Conservation (phyloP, 805 yeast genomes). For the Candida loeiensis region DNA sequence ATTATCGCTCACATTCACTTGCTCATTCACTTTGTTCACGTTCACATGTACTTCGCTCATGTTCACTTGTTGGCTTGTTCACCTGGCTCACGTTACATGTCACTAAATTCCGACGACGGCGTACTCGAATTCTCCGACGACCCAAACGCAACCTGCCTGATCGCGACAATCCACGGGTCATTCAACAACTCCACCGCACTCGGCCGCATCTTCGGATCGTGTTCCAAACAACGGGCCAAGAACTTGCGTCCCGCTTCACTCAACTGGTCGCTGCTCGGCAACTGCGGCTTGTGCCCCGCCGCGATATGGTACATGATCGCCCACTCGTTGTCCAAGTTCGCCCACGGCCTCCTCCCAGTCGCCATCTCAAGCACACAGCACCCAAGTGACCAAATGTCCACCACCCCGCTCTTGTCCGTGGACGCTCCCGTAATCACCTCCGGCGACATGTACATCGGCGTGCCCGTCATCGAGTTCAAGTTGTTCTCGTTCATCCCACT, state of each 20-base stretch:
- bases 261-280: conserved; percentile 77
- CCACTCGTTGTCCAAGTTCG: conserved; percentile 93
- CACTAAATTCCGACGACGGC: conserved; percentile 31
- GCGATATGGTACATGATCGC: conserved; percentile 98
- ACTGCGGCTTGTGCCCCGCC: conserved; percentile 84
- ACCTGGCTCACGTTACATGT: too few relatives aligned
- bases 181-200: conserved; percentile 79
- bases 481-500: conserved; percentile 16
- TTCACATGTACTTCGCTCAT: too few relatives aligned
- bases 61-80: too few relatives aligned
- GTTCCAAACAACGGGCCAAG: conserved; percentile 70
- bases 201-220: conserved; percentile 76
- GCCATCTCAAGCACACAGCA: conserved; percentile 96
- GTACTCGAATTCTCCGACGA: conserved; percentile 29
- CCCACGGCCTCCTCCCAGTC: conserved; percentile 96
- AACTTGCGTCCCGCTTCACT: conserved; percentile 71
- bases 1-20: too few relatives aligned
- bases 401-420: conserved; percentile 58
- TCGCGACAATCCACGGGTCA: conserved; percentile 86
- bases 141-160: conserved; percentile 66
- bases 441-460: conserved; percentile 99
- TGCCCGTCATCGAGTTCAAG: conserved; percentile 68
- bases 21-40: too few relatives aligned
- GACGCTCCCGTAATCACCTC: conserved; percentile 83
- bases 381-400: conserved; percentile 95